These are phyloP conservation scores for Hydnomerulius pinastri DNA, from an alignment of 768 basidiomycete genomes.

Conservation along the genomic window DNA sequence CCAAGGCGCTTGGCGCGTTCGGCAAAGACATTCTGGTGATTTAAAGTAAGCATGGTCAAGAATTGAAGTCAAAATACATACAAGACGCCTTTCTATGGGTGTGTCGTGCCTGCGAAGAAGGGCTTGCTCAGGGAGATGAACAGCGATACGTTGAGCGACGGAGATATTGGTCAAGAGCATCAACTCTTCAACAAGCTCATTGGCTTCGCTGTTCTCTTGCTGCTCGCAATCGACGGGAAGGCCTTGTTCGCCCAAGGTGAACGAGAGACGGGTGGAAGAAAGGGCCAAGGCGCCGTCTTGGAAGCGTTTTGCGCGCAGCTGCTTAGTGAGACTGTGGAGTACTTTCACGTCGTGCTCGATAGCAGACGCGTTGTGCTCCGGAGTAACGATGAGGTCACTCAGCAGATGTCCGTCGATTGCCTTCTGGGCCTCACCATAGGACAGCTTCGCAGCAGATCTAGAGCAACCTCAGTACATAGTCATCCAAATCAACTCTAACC, in stretches of 20 bases:
- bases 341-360: slow-evolving; percentile 77
- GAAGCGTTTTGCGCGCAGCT: slow-evolving; percentile 70
- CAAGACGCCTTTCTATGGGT: slow-evolving; percentile 89
- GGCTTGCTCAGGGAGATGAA: slow-evolving; percentile 95
- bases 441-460: slow-evolving; percentile 85
- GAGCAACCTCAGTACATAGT: slow-evolving; percentile 2
- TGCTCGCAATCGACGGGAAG: slow-evolving; percentile 78
- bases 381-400: slow-evolving; percentile 49
- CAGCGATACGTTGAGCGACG: slow-evolving; percentile 91
- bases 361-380: slow-evolving; percentile 59
- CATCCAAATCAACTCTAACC: background rate
- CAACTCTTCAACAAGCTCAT: slow-evolving; percentile 91
- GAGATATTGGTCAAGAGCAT: slow-evolving; percentile 92
- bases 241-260: slow-evolving; percentile 78
- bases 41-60: slow-evolving; percentile 12
- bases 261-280: slow-evolving; percentile 68
- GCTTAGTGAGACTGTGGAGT: slow-evolving; percentile 68
- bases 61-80: slow-evolving; percentile 25
- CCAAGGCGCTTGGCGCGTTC: slow-evolving; percentile 86
- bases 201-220: slow-evolving; percentile 67
- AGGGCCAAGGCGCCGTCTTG: slow-evolving; percentile 79
- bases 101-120: slow-evolving; percentile 91
- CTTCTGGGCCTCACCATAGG: slow-evolving; percentile 80
- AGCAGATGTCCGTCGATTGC: slow-evolving; percentile 76
- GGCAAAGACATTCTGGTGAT: slow-evolving; percentile 65